Evolutionary conservation across 495 filamentous ascomycete genomes (phyloP).

Genomic region (Penicillium cosmopolitanum): DNA sequence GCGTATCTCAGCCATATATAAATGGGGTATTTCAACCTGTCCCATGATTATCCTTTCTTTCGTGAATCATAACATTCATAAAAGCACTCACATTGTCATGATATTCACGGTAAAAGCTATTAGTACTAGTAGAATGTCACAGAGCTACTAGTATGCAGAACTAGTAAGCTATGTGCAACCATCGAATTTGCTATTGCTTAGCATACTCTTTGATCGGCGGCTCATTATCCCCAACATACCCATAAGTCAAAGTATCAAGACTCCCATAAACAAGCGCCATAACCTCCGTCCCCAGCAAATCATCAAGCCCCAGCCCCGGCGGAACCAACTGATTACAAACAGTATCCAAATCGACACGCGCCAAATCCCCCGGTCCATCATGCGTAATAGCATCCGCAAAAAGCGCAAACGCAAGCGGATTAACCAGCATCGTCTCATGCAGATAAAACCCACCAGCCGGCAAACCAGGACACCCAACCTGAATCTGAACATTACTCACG

Average conservation of each 20-base stretch:
- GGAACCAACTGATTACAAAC: conserved; percentile 35
- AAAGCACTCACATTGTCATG: no score
- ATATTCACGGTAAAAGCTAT: no score
- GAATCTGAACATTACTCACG: conserved; percentile 48
- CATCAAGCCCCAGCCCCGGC: conserved; percentile 36
- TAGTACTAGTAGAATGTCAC: no score
- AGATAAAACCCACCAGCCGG: conserved; percentile 39
- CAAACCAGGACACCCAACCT: conserved; percentile 35
- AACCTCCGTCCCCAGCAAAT: conserved; percentile 41
- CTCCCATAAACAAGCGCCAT: conserved; percentile 7
- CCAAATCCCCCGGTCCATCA: conserved; percentile 38
- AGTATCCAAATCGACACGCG: conserved; percentile 26
- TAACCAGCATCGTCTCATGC: conserved; percentile 44
- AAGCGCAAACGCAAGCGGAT: conserved; percentile 43
- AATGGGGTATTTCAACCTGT: no score
- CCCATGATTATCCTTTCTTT: no score
- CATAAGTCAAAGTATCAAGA: conserved; percentile 15
- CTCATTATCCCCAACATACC: conserved; percentile 4
- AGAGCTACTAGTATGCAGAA: no score
- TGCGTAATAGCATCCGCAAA: conserved; percentile 46
- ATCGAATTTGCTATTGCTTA: neutral
- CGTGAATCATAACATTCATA: neutral
- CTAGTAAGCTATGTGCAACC: no score
- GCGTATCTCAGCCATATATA: no score
- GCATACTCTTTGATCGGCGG: conserved; percentile 13